Conservation (phyloP, 345 rosid genomes). For the Anastatica hierochuntica region DNA sequence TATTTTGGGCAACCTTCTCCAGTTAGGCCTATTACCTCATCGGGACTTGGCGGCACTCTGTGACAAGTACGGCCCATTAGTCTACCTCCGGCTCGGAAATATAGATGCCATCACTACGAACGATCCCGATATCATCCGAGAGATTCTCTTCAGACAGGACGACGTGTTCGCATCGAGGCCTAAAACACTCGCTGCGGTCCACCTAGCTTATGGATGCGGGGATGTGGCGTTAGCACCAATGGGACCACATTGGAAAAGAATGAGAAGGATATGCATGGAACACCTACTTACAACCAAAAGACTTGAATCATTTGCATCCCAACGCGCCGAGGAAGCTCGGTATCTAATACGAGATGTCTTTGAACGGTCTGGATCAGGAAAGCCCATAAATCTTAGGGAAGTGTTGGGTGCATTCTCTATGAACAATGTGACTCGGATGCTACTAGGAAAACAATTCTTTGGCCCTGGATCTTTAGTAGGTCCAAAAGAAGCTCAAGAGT, state of each 20-base stretch:
- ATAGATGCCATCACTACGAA: slow-evolving; percentile 74
- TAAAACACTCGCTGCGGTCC: slow-evolving; percentile 63
- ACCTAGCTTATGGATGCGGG: slow-evolving; percentile 63
- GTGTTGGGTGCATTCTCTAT: slow-evolving; percentile 77
- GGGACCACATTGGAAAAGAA: slow-evolving; percentile 41
- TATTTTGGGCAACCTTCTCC: slow-evolving; percentile 75
- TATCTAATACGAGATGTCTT: slow-evolving; percentile 34
- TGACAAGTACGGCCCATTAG: slow-evolving; percentile 59
- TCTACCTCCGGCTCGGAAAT: slow-evolving; percentile 66
- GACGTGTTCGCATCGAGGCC: slow-evolving; percentile 85
- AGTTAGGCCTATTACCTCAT: slow-evolving; percentile 61
- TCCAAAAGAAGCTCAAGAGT: slow-evolving; percentile 64
- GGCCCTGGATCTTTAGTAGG: slow-evolving; percentile 52
- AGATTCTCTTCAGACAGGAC: slow-evolving; percentile 62
- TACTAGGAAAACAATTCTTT: slow-evolving; percentile 70
- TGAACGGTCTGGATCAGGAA: slow-evolving; percentile 18
- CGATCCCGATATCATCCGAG: slow-evolving; percentile 58
- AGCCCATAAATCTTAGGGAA: slow-evolving; percentile 54
- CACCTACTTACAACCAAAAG: slow-evolving; percentile 30
- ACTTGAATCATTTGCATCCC: slow-evolving; percentile 14
- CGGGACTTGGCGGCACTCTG: slow-evolving; percentile 60
- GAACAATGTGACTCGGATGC: slow-evolving; percentile 90
- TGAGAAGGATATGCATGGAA: slow-evolving; percentile 36
- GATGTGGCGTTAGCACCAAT: slow-evolving; percentile 77
- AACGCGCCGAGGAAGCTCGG: slow-evolving; percentile 20